Evolutionary conservation across 1,284 basidiomycete genomes (phyloP), one percentile per base, ranked within the genome.

Genomic region (Phellinidium pouzarii): DNA sequence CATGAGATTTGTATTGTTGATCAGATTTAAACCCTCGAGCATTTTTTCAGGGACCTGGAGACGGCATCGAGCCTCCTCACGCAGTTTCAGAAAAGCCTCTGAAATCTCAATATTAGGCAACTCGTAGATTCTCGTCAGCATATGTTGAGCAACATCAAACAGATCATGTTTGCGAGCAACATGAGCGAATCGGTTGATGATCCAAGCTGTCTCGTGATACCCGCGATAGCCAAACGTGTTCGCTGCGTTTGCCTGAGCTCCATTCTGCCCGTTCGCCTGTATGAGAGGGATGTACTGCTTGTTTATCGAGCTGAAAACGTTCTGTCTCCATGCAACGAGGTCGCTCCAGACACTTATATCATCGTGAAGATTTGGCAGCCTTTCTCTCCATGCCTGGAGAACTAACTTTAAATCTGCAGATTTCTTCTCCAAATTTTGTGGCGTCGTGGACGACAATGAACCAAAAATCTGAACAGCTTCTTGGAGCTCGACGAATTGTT

Each of bases 131-230:
- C 94, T 97, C 66, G 91, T 96, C 60, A 99, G 76, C 1, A 91
- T 90, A 12, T 80, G 91, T 71, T 94, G 94, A 72, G 97, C 99
- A 49, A 97, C 95, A 50, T 99, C 95, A 48, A 94, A 79, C 8
- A 99, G 78, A 58, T 95, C 91, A 65, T 99, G 96, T 71, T 99
- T 97, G 55, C 96, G 80, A 23, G 97, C 95, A 51, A 98, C 94
- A 66, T 99, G 96, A n/a, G 97, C 97, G 65, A 99, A 99, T 7
- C 96, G 87, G 68, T 99, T 99, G 75, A 99, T 98, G 68, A 98
- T 99, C 97, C 96, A 99, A 3, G 96, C 96, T 0, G 94, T 99
- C 75, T 99, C 96, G 66, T 99, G 97, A 68, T 93, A 99, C n/a
- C 96, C 97, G 51, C 97, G 82, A 69, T 94, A 99, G 3, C 95